phyloP scores from a whole-genome alignment of 768 basidiomycete species.

The Kwoniella pini region DNA sequence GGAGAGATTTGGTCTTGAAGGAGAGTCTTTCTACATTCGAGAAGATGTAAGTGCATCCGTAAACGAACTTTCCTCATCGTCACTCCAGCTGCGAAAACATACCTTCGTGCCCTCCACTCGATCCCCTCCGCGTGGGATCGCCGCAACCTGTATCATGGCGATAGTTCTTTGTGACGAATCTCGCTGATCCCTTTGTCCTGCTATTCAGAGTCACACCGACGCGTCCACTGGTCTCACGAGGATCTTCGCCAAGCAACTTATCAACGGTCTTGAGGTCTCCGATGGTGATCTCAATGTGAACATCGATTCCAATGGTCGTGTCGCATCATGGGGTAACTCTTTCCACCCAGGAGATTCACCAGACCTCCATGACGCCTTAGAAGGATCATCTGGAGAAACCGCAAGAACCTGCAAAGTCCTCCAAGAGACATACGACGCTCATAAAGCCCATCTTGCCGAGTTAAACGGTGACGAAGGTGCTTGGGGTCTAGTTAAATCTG shows the following conservation, averaged over 20 bases:
- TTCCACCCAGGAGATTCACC: constrained; percentile 73
- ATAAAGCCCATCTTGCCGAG: constrained; percentile 28
- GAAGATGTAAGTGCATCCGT: constrained; percentile 50
- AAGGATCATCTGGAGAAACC: constrained; percentile 27
- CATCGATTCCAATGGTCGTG: constrained; percentile 70
- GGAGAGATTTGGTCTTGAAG: constrained; percentile 31
- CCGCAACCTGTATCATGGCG: background rate
- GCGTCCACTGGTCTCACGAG: constrained; percentile 81
- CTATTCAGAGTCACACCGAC: constrained; percentile 69
- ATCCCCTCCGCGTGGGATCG: too few species aligned
- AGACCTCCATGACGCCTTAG: constrained; percentile 49
- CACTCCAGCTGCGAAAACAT: background rate
- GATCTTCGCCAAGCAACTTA: constrained; percentile 78
- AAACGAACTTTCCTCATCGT: background rate
- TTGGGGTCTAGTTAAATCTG: constrained; percentile 47
- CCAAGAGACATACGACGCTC: constrained; percentile 22
- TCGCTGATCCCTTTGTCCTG: background rate
- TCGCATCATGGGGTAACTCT: constrained; percentile 85
- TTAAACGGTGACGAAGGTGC: constrained; percentile 36
- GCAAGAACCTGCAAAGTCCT: constrained; percentile 34
- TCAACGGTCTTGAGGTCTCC: constrained; percentile 82
- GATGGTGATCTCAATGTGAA: constrained; percentile 94
- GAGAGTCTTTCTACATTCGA: constrained; percentile 49
- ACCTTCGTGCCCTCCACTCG: too few species aligned
- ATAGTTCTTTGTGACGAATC: too few species aligned